phyloP scores from a whole-genome alignment of 2,329 filamentous ascomycete genomes.

The Claviceps capensis region DNA sequence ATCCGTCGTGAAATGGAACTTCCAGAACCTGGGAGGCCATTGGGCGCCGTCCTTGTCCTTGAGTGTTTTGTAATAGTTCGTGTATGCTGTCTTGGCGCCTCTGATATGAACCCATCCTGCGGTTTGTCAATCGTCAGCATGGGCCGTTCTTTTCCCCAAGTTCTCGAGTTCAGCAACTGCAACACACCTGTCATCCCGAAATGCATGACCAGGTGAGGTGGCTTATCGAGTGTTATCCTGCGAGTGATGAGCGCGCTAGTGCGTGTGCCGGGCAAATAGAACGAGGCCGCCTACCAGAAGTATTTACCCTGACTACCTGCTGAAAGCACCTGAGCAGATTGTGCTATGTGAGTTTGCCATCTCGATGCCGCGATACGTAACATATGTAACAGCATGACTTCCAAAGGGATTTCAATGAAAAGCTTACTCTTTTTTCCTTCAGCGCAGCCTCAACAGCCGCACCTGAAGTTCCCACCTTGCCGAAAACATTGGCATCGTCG shows the following conservation, averaged over 20 bases:
- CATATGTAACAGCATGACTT: too few relatives aligned
- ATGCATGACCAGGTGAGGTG: slow-evolving; percentile 82
- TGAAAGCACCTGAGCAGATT: slow-evolving; percentile 30
- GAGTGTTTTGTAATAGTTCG: slow-evolving; percentile 65
- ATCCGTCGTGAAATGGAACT: slow-evolving; percentile 61
- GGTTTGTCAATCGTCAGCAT: slow-evolving; percentile 3
- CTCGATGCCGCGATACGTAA: too few relatives aligned
- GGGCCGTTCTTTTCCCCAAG: not conserved
- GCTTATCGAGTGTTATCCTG: slow-evolving; percentile 47
- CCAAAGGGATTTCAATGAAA: too few relatives aligned
- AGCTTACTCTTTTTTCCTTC: slow-evolving; percentile 49
- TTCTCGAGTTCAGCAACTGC: not conserved
- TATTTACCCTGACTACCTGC: slow-evolving; percentile 91
- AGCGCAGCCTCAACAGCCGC: slow-evolving; percentile 60
- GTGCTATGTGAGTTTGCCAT: not conserved
- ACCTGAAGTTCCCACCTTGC: slow-evolving; percentile 75
- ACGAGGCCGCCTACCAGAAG: slow-evolving; percentile 54
- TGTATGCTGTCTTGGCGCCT: slow-evolving; percentile 63
- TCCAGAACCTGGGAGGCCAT: slow-evolving; percentile 88
- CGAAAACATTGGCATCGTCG: slow-evolving; percentile 77
- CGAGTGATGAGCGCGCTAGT: not conserved
- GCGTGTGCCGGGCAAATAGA: slow-evolving; percentile 16
- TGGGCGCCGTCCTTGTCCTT: slow-evolving; percentile 41
- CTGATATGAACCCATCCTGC: slow-evolving; percentile 77
- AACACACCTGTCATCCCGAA: slow-evolving; percentile 54